These are phyloP conservation scores for Rosa persica DNA, from an alignment of 306 rosid genomes.

Conservation along the genomic window DNA sequence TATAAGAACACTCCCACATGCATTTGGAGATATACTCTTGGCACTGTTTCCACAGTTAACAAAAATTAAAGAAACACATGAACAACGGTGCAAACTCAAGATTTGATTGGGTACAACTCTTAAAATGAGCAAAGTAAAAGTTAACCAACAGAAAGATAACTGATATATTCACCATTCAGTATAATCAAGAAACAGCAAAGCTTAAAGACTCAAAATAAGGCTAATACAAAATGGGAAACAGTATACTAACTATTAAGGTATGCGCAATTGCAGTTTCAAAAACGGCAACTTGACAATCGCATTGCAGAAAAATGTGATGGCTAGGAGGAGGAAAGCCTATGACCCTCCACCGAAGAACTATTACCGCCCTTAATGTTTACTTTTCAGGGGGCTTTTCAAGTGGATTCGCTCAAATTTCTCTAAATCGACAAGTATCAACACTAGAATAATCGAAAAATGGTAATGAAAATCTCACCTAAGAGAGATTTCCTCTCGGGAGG, in stretches of 20 bases:
- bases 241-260: not conserved
- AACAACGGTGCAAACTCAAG: not conserved
- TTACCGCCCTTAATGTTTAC: not conserved
- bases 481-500: slow-evolving; percentile 74
- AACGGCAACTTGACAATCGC: not conserved
- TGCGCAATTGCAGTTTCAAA: not conserved
- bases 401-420: not conserved
- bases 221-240: not conserved
- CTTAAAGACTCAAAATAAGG: not conserved
- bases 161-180: too few relatives aligned
- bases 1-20: not conserved
- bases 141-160: not conserved
- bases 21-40: not conserved
- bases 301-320: not conserved
- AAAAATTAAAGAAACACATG: not conserved
- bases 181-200: not conserved
- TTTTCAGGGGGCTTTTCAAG: not conserved
- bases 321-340: not conserved
- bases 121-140: not conserved
- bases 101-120: not conserved
- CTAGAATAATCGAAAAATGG: not conserved
- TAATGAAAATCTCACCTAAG: slow-evolving; percentile 47
- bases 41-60: not conserved
- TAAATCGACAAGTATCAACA: not conserved
- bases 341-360: not conserved